Conservation (phyloP, 2,329 filamentous ascomycete genomes). For the Kalaharituber pfeilii region DNA sequence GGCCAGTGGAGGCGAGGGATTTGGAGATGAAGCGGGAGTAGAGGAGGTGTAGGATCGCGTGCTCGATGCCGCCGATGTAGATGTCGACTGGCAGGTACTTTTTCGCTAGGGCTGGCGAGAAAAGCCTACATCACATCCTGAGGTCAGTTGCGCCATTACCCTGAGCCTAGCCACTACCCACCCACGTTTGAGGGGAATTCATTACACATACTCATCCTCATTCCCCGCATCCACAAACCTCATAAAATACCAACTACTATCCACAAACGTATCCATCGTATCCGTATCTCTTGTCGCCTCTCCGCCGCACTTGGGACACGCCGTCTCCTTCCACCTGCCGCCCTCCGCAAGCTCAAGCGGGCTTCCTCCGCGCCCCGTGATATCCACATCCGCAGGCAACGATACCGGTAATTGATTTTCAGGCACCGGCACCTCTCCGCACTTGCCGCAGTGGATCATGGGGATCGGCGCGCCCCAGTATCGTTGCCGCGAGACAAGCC, state of each 20-base stretch:
- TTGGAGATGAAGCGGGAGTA: constrained; percentile 87
- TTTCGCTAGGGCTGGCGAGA: constrained; percentile 43
- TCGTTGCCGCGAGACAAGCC: constrained; percentile 79
- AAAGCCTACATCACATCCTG: no score
- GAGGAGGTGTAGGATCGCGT: constrained; percentile 75
- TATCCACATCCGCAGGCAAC: constrained; percentile 52
- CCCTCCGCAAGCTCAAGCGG: constrained; percentile 41
- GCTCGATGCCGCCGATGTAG: constrained; percentile 81
- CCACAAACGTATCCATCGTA: constrained; percentile 93
- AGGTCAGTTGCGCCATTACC: background rate
- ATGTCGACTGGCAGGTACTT: constrained; percentile 56
- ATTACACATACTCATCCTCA: constrained; percentile 23
- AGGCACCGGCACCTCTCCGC: constrained; percentile 65
- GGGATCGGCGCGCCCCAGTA: constrained; percentile 89
- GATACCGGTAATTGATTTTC: constrained; percentile 57
- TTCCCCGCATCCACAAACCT: constrained; percentile 61
- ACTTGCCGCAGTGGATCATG: constrained; percentile 62
- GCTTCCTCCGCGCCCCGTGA: constrained; percentile 54
- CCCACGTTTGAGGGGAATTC: background rate
- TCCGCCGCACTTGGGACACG: constrained; percentile 56
- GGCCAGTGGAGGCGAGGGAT: constrained; percentile 44
- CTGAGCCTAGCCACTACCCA: background rate
- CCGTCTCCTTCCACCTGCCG: constrained; percentile 49
- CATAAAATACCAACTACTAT: constrained; percentile 87
- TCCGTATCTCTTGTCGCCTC: constrained; percentile 69